Base-by-base conservation (phyloP, 192 early-diverging fungal species). In the Piromyces sp. region DNA sequence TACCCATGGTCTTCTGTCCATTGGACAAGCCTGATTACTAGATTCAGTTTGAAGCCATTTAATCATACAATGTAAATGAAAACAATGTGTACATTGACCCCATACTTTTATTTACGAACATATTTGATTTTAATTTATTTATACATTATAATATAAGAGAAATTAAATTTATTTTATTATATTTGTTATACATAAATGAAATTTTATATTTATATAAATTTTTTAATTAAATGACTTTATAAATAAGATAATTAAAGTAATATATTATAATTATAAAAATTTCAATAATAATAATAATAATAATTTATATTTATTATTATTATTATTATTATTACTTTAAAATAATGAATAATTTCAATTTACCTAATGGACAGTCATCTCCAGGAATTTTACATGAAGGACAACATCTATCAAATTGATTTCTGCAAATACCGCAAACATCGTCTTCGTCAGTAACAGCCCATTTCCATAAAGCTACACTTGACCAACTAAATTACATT, bases 51-150 rank as follows among this genome's bases (percentile, higher is more conserved):
- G 42, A 37, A 94, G 86, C 95, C 95, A 95, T 68, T 94, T 95
- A 58, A 91, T 84, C 29, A 98, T 86, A 82, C 96, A 98, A 85
- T 98, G 96, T 90, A 97, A 91, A 85, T 98, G 96, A 85, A 98
- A 98, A 12, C 92, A 92, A 83, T 98, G 96, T 30, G 87, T 90
- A 87, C 96, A 98, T 81, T 95, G 90, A 82, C 96, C 96, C 93
- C 93, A 94, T 31, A 96, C 93, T 93, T 82, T 30, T 51, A 17
- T 11, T 30, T 29, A 82, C n/a, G n/a, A n/a, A n/a, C n/a, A n/a
- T n/a, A n/a, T n/a, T n/a, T n/a, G n/a, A n/a, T n/a, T n/a, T n/a
- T n/a, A n/a, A n/a, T n/a, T n/a, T n/a, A n/a, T n/a, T n/a, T n/a
- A n/a, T n/a, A n/a, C n/a, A n/a, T n/a, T n/a, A n/a, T n/a, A n/a